phyloP scores from a whole-genome alignment of 208 protist species.

The Acanthamoeba comandoni region DNA sequence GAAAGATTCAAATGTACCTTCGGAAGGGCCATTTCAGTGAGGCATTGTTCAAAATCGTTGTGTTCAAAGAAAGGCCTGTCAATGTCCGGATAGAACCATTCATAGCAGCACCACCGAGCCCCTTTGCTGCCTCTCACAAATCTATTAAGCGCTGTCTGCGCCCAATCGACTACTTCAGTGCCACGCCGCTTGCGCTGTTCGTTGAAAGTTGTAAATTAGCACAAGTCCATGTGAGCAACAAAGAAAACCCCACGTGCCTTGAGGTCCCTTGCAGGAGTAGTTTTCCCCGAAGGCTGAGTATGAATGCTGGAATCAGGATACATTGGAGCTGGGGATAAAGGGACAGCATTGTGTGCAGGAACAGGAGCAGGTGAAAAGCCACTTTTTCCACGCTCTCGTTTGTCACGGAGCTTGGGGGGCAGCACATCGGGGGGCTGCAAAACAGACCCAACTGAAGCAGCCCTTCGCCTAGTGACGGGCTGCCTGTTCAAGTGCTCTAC shows the following conservation, averaged over 20 bases:
- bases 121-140: no score
- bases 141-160: no score
- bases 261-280: background rate
- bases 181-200: no score
- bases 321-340: no score
- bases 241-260: no score
- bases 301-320: no score
- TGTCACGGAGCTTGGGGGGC: conserved; percentile 42
- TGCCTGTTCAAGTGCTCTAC: background rate
- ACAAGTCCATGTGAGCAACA: no score
- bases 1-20: no score
- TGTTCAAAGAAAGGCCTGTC: conserved; percentile 61
- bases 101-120: conserved; percentile 50
- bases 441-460: background rate
- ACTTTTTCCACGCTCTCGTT: conserved; percentile 16
- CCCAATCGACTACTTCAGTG: no score
- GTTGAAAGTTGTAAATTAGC: no score
- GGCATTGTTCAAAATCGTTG: conserved; percentile 70
- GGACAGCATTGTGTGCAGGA: no score
- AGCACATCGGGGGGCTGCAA: conserved; percentile 5
- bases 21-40: conserved; percentile 47
- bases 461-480: background rate
- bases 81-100: conserved; percentile 63
- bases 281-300: no score
- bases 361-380: background rate